These are phyloP conservation scores for Leccinum pachyderme DNA, from an alignment of 1,284 basidiomycete species.

Conservation along the genomic window DNA sequence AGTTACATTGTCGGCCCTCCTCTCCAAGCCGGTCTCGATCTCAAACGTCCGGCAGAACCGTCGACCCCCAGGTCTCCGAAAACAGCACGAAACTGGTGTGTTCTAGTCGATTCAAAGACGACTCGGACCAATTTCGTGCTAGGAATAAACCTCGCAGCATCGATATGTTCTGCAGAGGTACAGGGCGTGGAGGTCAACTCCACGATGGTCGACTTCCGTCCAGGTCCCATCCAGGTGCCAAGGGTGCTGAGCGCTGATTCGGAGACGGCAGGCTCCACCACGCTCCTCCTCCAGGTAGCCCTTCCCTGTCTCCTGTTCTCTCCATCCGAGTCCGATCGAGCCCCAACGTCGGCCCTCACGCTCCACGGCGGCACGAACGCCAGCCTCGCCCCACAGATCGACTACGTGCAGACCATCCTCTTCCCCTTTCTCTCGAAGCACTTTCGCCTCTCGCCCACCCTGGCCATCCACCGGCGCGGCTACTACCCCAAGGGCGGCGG, in stretches of 20 bases:
- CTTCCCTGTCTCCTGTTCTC: conserved; percentile 65
- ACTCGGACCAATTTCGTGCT: not conserved
- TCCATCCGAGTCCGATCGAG: conserved; percentile 4
- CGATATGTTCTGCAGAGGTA: conserved; percentile 52
- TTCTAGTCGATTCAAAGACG: conserved; percentile 1
- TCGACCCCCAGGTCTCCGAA: conserved; percentile 58
- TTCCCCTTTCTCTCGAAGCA: conserved; percentile 61
- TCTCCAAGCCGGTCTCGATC: conserved; percentile 55
- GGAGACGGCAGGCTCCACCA: conserved; percentile 66
- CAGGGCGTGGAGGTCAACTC: conserved; percentile 54
- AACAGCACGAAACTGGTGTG: conserved; percentile 66
- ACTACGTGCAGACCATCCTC: conserved; percentile 62
- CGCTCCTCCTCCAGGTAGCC: conserved; percentile 67
- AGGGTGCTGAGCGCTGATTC: conserved; percentile 55
- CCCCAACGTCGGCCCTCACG: conserved; percentile 40
- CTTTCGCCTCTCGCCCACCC: conserved; percentile 46
- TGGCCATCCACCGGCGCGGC: conserved; percentile 54
- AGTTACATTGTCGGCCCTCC: conserved; percentile 57
- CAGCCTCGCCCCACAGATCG: conserved; percentile 63
- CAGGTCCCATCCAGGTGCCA: conserved; percentile 44
- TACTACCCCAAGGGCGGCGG: conserved; percentile 74
- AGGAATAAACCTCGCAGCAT: conserved; percentile 63
- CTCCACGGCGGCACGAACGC: conserved; percentile 73
- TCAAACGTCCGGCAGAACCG: conserved; percentile 57
- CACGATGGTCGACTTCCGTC: conserved; percentile 48